These are phyloP conservation scores for Batrachochytrium dendrobatidis DNA, from an alignment of 371 early-diverging fungal species.

Conservation along the genomic window DNA sequence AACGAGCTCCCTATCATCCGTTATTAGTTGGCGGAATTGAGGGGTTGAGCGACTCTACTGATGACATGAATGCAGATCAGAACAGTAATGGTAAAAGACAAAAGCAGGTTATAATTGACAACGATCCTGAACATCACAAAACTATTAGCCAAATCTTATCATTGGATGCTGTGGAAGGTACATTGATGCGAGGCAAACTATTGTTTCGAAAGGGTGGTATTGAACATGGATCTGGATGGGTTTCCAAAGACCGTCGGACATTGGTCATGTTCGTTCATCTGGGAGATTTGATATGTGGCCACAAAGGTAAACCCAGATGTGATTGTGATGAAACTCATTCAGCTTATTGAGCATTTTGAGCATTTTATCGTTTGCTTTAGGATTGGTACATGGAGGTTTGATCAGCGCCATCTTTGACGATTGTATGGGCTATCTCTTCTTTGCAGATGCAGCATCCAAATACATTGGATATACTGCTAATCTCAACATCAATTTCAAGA, in stretches of 20 bases:
- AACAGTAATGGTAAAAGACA: too few relatives aligned
- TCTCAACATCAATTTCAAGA: constrained; percentile 63
- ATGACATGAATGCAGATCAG: too few relatives aligned
- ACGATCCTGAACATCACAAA: too few relatives aligned
- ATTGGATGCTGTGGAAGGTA: too few relatives aligned
- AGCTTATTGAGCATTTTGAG: too few relatives aligned
- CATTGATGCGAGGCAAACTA: neutral
- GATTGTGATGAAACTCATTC: too few relatives aligned
- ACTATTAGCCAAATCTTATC: too few relatives aligned
- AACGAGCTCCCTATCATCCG: neutral
- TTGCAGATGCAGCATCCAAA: constrained; percentile 53
- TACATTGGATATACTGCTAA: constrained; percentile 68
- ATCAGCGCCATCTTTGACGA: constrained; percentile 65
- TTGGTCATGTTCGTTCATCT: neutral
- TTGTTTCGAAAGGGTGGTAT: neutral
- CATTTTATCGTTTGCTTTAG: too few relatives aligned
- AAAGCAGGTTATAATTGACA: too few relatives aligned
- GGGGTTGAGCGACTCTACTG: too few relatives aligned
- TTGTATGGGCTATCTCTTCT: constrained; percentile 34
- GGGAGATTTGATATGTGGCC: neutral
- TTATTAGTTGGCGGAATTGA: too few relatives aligned
- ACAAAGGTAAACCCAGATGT: too few relatives aligned
- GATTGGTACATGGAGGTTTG: constrained; percentile 64
- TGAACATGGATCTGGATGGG: neutral
- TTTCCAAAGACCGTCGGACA: neutral